Conservation (phyloP, 768 basidiomycete species). For the Calocybe gangraenosa region DNA sequence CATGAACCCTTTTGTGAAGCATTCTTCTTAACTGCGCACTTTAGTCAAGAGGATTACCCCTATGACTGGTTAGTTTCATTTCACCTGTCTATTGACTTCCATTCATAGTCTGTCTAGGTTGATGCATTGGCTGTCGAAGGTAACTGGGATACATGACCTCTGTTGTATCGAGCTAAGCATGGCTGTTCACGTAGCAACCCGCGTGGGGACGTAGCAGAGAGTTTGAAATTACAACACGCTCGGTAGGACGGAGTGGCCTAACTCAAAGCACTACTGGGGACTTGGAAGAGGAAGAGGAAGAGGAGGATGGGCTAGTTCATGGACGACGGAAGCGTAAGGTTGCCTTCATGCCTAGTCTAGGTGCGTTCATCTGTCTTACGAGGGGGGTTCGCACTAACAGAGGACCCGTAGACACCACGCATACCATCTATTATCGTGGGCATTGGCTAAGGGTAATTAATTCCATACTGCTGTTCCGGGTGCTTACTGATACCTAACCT, state of each 20-base stretch:
- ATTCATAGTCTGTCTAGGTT: too few relatives aligned
- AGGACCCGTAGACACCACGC: conserved; percentile 62
- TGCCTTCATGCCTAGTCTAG: conserved; percentile 81
- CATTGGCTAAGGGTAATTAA: conserved; percentile 76
- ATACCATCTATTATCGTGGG: conserved; percentile 86
- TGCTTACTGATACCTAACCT: conserved; percentile 13
- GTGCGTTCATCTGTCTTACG: conserved; percentile 37
- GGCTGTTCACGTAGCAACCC: conserved; percentile 65
- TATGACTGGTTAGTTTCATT: conserved; percentile 64
- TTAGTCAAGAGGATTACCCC: conserved; percentile 83
- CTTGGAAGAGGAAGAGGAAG: conserved; percentile 74
- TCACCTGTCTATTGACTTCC: background rate
- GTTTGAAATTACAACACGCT: conserved; percentile 85
- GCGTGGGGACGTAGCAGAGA: conserved; percentile 86
- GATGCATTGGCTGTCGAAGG: conserved; percentile 89
- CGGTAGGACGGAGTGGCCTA: conserved; percentile 59
- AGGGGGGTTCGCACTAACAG: too few relatives aligned
- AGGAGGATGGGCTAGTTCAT: conserved; percentile 57
- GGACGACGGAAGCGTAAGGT: conserved; percentile 76
- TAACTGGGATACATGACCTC: conserved; percentile 16
- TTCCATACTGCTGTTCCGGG: conserved; percentile 9
- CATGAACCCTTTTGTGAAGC: conserved; percentile 33
- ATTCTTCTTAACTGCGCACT: conserved; percentile 88
- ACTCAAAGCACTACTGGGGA: conserved; percentile 70
- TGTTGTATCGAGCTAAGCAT: conserved; percentile 2